Evolutionary conservation across 106 monocot species (phyloP).

Genomic region (Platanthera guangdongensis): DNA sequence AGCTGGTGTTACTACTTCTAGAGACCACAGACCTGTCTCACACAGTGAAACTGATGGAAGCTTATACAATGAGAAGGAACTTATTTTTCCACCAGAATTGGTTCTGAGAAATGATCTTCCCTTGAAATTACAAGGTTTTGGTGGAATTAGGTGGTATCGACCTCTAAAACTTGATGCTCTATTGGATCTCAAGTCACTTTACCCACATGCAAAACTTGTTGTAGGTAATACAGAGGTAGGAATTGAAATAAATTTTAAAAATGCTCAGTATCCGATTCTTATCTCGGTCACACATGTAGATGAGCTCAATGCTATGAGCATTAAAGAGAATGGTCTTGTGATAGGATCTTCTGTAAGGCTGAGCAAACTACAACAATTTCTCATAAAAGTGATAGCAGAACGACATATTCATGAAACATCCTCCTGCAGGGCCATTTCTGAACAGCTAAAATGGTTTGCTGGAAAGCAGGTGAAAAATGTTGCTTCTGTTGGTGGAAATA

Average conservation of each 20-base stretch:
- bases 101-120: constrained; percentile 48
- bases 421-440: constrained; percentile 72
- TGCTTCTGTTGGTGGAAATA: constrained; percentile 96
- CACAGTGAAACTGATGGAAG: constrained; percentile 73
- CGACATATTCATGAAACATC: constrained; percentile 45
- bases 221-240: constrained; percentile 95
- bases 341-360: constrained; percentile 90
- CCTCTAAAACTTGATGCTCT: constrained; percentile 63
- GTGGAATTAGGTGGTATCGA: constrained; percentile 76
- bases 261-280: constrained; percentile 54
- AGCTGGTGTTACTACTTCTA: background rate
- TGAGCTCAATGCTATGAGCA: constrained; percentile 61
- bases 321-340: constrained; percentile 61
- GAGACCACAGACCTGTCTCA: constrained; percentile 24
- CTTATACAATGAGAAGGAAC: constrained; percentile 64
- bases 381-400: constrained; percentile 41
- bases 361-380: constrained; percentile 64
- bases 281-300: constrained; percentile 63
- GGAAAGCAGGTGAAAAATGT: constrained; percentile 94
- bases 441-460: constrained; percentile 96
- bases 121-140: constrained; percentile 59
- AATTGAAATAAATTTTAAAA: constrained; percentile 85
- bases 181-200: constrained; percentile 54
- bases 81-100: constrained; percentile 97
- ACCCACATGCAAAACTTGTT: constrained; percentile 76